Evolutionary conservation across 208 protist genomes (phyloP), one percentile per base, ranked within the genome.

Genomic region (Trypanosomatidae sp.): DNA sequence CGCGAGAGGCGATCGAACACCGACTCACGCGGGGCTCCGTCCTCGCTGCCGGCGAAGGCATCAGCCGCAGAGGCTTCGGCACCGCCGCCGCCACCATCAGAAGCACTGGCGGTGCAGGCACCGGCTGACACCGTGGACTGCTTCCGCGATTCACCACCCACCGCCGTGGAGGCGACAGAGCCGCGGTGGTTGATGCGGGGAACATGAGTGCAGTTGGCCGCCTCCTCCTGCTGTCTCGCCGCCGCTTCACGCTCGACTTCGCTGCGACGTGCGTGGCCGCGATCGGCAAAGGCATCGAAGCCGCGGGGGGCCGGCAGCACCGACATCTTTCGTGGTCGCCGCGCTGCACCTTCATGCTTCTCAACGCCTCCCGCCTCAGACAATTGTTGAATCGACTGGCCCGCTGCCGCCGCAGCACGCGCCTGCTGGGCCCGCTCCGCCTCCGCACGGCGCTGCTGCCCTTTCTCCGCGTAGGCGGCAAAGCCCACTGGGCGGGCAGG

Each of bases 401-500:
- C n/a, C 28, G 64, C 52, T 59, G 69, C 69, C 22, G 49, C 64
- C 1, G 75, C 75, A 0, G 64, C 52, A 28, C 75, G 69, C 39
- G 33, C 69, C 22, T 8, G 72, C 22, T 73, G 66, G 39, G 74
- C 79, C 13, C 58, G 71, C 49, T 80, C 69, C 33, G 58, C 73
- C 36, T 76, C 66, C 12, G 74, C 72, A 3, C 82, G 73, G 30
- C 84, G 85, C 50, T 73, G 73, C 62, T 77, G 59, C 1, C 82
- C 87, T n/a, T 78, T 73, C 44, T 81, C 79, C 10, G 77, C 70
- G 41, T 74, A 91, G 5, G 30, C 15, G 33, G 84, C 78, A 66
- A 86, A 88, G 12, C 70, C 80, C 4, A 60, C 66, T 56, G 81
- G 85, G 10, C 28, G 8, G 19, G 41, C 13, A 1, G 25, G 0